Base-by-base conservation (phyloP, 768 basidiomycete species). In the Trametes punicea region DNA sequence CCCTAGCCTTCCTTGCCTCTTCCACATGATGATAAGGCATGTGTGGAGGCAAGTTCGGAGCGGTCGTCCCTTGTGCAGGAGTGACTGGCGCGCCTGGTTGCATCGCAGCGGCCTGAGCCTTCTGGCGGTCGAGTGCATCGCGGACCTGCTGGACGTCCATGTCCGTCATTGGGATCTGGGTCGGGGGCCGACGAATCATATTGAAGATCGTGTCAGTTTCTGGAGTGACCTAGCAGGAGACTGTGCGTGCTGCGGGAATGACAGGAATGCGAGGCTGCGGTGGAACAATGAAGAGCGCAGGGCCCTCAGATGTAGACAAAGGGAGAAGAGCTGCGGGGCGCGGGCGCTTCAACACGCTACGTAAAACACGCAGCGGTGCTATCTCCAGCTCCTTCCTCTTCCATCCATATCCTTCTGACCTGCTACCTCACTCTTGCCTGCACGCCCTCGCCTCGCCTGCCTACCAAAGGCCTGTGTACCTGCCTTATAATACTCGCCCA, bases 151-250 rank as follows among this genome's bases (percentile, higher is more conserved):
- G 86, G 26, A 93, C 85, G 67, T 92, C 90, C 20, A 76, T 69
- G 68, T 91, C 89, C 57, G 75, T 81, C 81, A 93, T 83, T 26
- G 79, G 80, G 60, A 93, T 87, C 52, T 87, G 77, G 1, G 90
- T 90, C 5, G 90, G 89, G 20, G 79, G 77, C 46, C 90, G 78
- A 46, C 90, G 83, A 66, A 93, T 88, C 90, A 93, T 77, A n/a
- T 36, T 48, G 21, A 51, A 30, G 44, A n/a, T 13, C 36, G 34
- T 13, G 13, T 30, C 13, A 9, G 31, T 45, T 55, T 36, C 21
- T 34, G 21, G 27, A 2, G 39, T 84, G 41, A 44, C 21, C 42
- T 42, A 55, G 40, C 42, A 31, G 42, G 34, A 39, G 55, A 34
- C 34, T 30, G 51, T 18, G 51, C 36, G 18, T 11, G 42, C 46